Percentiles rank a stretch among this genome's conserved stretches.
Conservation (phyloP, 352 stramenopile genomes). For the Phytophthora cactorum region DNA sequence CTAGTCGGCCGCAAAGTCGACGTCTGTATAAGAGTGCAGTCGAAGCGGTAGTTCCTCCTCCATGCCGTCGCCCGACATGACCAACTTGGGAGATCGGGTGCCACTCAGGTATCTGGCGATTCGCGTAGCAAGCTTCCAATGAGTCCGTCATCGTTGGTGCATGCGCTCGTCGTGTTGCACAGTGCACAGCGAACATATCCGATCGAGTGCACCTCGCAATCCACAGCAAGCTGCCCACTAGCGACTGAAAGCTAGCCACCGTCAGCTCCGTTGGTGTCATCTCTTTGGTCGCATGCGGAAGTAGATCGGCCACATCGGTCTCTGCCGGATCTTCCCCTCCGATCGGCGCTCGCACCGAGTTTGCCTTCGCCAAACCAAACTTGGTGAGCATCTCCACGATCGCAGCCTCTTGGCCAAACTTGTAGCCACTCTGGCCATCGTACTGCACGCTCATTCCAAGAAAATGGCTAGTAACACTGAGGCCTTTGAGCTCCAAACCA, state of each 20-base stretch:
- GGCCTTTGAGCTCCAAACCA: background rate
- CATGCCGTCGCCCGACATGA: background rate
- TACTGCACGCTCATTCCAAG: background rate
- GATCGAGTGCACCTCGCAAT: background rate
- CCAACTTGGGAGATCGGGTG: background rate
- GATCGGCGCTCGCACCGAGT: background rate
- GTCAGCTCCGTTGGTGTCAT: background rate
- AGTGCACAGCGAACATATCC: background rate
- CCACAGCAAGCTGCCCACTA: background rate
- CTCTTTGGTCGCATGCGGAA: background rate
- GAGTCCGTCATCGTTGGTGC: background rate
- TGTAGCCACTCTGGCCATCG: background rate
- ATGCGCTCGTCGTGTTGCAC: background rate
- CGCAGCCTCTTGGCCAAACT: background rate
- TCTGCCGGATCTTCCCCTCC: background rate
- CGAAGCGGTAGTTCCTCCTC: too few relatives aligned
- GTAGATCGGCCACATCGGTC: background rate
- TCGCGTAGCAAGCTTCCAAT: background rate
- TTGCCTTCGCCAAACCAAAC: background rate
- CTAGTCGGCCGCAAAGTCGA: background rate
- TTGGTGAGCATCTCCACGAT: background rate
- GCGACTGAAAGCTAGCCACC: background rate
- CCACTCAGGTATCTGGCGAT: background rate
- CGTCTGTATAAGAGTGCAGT: background rate
- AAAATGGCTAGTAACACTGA: background rate